Evolutionary conservation across 2,329 filamentous ascomycete genomes (phyloP), one percentile per base, ranked within the genome.

Genomic region (Cytospora chrysosperma): DNA sequence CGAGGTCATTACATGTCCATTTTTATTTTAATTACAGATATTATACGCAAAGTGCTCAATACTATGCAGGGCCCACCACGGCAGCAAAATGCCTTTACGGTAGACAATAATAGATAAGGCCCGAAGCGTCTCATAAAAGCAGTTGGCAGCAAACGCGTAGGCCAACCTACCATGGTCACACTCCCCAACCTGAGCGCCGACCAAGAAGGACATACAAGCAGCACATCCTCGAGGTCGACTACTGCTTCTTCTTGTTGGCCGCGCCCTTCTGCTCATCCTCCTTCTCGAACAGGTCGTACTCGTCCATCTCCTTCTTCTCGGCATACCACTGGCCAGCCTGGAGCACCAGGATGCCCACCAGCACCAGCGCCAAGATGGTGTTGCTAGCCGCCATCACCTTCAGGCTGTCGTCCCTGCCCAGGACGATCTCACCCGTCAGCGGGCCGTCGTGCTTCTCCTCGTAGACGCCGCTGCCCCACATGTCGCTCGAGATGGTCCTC

Each of bases 251-350:
- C 66, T 64, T 32, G 30, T 64, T 62, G 17, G 55, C 28, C 21
- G 65, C 62, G 47, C 49, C 58, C 58, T 67, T 62, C 21, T 61
- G 59, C 49, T 70, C 74, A 62, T 75, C 69, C 66, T 74, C 81
- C 75, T 81, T 77, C 69, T 88, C 85, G 67, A 89, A 82, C 73
- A 86, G 84, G 72, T 85, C 86, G 62, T 85, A 82, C 76, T 97
- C 93, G 74, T 93, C 90, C 72, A 84, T 83, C 77, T 98, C 93
- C 79, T 96, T 96, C 74, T 91, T 85, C 84, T 98, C 93, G 28
- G 95, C 95, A 79, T 99, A 99, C 95, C 94, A 98, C 83, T 98
- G 92, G 13, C 95, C 95, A 24, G 92, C 92, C 85, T 99, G 95
- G 72, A 99, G 79, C 37, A 97, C 91, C 68, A 99, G 75, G 12